Conservation (phyloP, 495 filamentous ascomycete genomes). For the Aspergillus indologenus region DNA sequence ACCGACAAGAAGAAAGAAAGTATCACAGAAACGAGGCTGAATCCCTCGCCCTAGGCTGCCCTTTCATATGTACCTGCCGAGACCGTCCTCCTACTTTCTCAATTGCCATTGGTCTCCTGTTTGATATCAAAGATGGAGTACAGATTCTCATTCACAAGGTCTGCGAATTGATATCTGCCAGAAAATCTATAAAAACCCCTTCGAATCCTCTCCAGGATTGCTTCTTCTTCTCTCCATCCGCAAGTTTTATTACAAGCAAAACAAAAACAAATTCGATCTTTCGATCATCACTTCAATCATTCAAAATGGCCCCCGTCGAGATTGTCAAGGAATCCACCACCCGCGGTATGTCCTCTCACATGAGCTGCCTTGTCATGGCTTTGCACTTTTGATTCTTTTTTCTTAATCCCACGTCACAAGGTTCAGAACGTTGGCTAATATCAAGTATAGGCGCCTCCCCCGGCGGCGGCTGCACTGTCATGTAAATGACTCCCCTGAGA, state of each 20-base stretch:
- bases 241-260: constrained; percentile 15
- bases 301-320: constrained; percentile 36
- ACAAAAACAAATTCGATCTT: constrained; percentile 20
- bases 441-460: constrained; percentile 26
- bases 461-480: constrained; percentile 40
- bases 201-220: constrained; percentile 5
- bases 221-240: constrained; percentile 15
- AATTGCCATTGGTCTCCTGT: background rate
- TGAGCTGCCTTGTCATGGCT: too few species aligned
- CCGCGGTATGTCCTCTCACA: constrained; percentile 30
- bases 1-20: background rate
- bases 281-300: constrained; percentile 22
- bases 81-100: background rate
- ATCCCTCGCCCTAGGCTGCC: background rate
- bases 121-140: background rate
- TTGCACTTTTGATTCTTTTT: too few species aligned
- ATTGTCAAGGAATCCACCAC: constrained; percentile 26
- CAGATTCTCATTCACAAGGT: too few species aligned
- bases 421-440: constrained; percentile 14
- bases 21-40: background rate
- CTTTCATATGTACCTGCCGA: background rate
- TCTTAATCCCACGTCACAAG: too few species aligned
- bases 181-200: constrained; percentile 2
- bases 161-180: background rate
- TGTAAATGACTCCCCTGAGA: constrained; percentile 27